Base-by-base conservation (phyloP, 169 alveolate genomes). In the Plasmodium sp. region DNA sequence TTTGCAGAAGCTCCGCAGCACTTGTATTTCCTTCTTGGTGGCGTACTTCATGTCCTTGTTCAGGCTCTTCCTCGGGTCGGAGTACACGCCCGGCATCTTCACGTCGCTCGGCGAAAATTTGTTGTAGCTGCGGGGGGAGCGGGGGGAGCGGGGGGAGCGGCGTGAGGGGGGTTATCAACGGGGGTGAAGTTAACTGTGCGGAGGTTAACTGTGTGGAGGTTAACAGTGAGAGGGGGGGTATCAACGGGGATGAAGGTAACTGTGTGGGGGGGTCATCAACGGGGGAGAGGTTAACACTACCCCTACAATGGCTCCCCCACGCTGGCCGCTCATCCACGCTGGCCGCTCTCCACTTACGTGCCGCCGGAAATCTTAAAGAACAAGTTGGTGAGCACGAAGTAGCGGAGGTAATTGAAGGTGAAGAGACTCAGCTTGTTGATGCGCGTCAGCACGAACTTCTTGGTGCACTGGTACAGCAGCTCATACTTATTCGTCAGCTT, bases 81-180 rank as follows among this genome's bases (percentile, higher is more conserved):
- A 77, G 51, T 79, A 88, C 14, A 88, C 94, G 3, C 94, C 94
- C 27, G 94, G 94, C 94, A 88, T 88, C 48, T 88, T 77, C 83
- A 88, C 88, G 73, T 88, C 94, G 33, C 94, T 88, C 3, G 94
- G 94, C 5, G 94, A 88, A 22, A 79, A 88, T 10, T 88, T 88
- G 34, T 88, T 88, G 48, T 88, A 88, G 16, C 94, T 88, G 56
- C 39, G 5, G 27, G 43, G 41, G 14, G 67, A 27, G 62, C 12
- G 16, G 72, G 9, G 74, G 27, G 1, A 2, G 9, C n/a, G n/a
- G 12, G 75, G 33, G 31, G 27, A 2, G 9, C 75, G 18, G 7
- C 4, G 71, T n/a, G 2, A 54, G 71, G 16, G 7, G 71, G 71
- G 18, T 0, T 36, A 36, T 3, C 27, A 22, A 22, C 27, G 27